These are phyloP conservation scores for Alnus rubra DNA, from an alignment of 306 rosid species.

Conservation along the genomic window DNA sequence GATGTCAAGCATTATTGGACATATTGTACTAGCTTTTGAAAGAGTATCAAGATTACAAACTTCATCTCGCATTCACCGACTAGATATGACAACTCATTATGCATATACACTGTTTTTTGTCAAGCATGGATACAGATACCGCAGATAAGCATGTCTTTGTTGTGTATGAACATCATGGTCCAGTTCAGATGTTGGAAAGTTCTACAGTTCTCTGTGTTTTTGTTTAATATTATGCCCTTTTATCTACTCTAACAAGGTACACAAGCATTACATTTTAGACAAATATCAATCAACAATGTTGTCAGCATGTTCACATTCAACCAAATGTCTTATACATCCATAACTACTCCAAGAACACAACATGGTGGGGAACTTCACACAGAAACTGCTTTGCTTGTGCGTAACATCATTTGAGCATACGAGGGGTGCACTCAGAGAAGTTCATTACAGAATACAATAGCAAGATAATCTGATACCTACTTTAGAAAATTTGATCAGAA, in stretches of 20 bases:
- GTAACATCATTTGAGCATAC: conserved; percentile 8
- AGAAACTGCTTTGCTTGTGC: conserved; percentile 1
- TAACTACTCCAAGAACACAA: conserved; percentile 15
- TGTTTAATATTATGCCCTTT: background rate
- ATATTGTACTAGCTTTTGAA: background rate
- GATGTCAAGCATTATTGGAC: background rate
- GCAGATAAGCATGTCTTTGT: background rate
- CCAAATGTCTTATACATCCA: background rate
- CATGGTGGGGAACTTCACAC: conserved; percentile 15
- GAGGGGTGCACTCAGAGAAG: conserved; percentile 15
- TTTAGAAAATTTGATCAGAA: conserved; percentile 12
- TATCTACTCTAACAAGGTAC: background rate
- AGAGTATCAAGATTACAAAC: background rate
- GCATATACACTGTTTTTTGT: background rate
- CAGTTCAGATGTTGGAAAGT: background rate
- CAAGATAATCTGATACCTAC: conserved; percentile 4
- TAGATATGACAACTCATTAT: background rate
- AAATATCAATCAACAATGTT: background rate
- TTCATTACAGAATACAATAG: conserved; percentile 4
- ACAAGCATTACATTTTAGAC: background rate
- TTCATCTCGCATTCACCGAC: background rate
- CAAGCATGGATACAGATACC: background rate
- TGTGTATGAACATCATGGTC: background rate
- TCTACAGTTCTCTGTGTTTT: background rate
- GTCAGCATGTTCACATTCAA: conserved; percentile 10